Evolutionary conservation across 805 yeast genomes (phyloP), one percentile per base, ranked within the genome.

Genomic region (Suhomyces faveliae): DNA sequence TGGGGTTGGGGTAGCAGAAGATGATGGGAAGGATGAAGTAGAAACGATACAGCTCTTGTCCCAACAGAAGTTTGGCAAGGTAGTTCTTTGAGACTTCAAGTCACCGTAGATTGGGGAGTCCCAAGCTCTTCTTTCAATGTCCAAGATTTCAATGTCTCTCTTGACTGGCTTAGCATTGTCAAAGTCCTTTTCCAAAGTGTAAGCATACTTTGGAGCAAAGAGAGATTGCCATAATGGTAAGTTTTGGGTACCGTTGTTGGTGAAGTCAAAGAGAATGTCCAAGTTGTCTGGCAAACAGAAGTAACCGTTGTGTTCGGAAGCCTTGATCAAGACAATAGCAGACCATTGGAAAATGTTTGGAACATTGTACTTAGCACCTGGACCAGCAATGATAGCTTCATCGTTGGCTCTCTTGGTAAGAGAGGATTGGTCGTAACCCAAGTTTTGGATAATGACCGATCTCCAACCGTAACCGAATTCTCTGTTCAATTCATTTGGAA

Each of bases 31-130:
- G 15, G 39, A 38, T 5, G 43, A 38, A 15, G 47, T 38, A 17
- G 52, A 50, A 22, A 42, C 21, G 7, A 43, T 45, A 46, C 53
- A 50, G 23, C 42, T 22, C 12, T 23, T 40, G 13, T 47, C 40
- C 56, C 56, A 54, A 45, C 55, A 41, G 50, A 54, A 54, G 56
- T 54, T 54, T 45, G 57, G 57, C 49, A 54, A 54, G 39, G 48
- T 37, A 43, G 49, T 54, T 43, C 45, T 20, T 38, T 43, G 45
- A 20, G 51, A 40, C 19, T 48, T 24, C 24, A 52, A 41, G 17
- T 43, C 15, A 13, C 39, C 46, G 43, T 49, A 47, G 37, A 46
- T 21, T 29, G 35, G 43, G 17, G 39, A 5, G 42, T 49, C 52
- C 24, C 30, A 20, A 39, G 44, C 22, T 42, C 49, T 49, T 45